Evolutionary conservation across 345 rosid genomes (phyloP), one percentile per base, ranked within the genome.

Genomic region (Orychophragmus violaceus): DNA sequence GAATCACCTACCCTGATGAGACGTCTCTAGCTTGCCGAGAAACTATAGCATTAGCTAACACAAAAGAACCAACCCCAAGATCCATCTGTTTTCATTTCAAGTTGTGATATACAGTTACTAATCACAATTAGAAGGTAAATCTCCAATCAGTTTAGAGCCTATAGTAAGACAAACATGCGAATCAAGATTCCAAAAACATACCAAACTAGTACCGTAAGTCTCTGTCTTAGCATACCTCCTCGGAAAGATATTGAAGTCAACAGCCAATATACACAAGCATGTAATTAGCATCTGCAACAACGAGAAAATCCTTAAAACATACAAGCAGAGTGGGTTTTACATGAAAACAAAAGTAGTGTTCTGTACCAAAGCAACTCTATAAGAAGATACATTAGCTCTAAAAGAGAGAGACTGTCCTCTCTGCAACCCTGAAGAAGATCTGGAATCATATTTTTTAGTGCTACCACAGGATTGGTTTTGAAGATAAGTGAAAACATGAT

Each of bases 31-130:
- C 97, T 87, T 90, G 91, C n/a, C 86, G 82, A 59, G 96, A 93
- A 62, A 85, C 89, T 62, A 90, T 69, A 63, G 99, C 77, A 75
- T 90, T 87, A 36, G 84, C 84, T 33, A 88, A 35, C 25, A 88
- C 85, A 84, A 94, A 94, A 66, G 95, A 90, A 56, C 97, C 99
- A 58, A 94, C 97, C 29, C 99, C 99, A 65, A 90, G 83, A 82
- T 90, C 97, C 99, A 90, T 90, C 97, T 90, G 79, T 79, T 18
- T 72, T 14, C 74, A 64, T 71, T 52, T 57, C 28, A 64, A 41
- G 66, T 45, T 37, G 59, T 27, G 33, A n/a, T 13, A 55, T 14
- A 7, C 11, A 63, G 22, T n/a, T n/a, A n/a, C n/a, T n/a, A n/a
- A 25, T 36, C 36, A 41, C 70, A 13, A 30, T 29, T 50, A 4